phyloP scores from a whole-genome alignment of 805 yeast genomes.

The Zygosaccharomyces bailii region DNA sequence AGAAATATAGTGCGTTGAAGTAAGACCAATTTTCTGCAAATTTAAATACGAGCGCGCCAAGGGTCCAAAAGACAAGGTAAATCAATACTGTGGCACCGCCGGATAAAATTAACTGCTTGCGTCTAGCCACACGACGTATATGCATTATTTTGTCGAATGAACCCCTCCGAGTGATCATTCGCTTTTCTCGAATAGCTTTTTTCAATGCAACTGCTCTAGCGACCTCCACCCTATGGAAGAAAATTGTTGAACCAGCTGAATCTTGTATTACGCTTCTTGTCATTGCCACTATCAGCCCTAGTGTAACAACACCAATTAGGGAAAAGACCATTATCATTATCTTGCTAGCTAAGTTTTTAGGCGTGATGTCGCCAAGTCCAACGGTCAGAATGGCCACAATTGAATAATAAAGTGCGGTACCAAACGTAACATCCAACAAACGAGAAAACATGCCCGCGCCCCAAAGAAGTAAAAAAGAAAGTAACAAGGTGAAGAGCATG shows the following conservation, averaged over 20 bases:
- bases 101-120: constrained; percentile 40
- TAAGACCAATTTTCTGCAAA: constrained; percentile 68
- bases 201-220: constrained; percentile 38
- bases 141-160: constrained; percentile 56
- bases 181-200: constrained; percentile 14
- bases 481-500: constrained; percentile 64
- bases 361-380: constrained; percentile 75
- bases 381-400: constrained; percentile 72
- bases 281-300: constrained; percentile 72
- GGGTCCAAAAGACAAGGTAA: constrained; percentile 60
- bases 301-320: constrained; percentile 61
- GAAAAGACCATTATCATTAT: constrained; percentile 62
- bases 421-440: constrained; percentile 49
- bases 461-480: constrained; percentile 66
- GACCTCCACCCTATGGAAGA: constrained; percentile 62
- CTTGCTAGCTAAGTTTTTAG: constrained; percentile 50
- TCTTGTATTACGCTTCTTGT: constrained; percentile 61
- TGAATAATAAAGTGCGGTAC: constrained; percentile 69
- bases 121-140: constrained; percentile 43
- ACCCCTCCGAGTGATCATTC: constrained; percentile 40
- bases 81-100: constrained; percentile 40
- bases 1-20: constrained; percentile 69
- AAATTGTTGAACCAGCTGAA: constrained; percentile 59
- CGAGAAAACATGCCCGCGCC: constrained; percentile 61
- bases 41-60: constrained; percentile 67